Conservation (phyloP, 108 stramenopile genomes). For the Cyclotella atomus region DNA sequence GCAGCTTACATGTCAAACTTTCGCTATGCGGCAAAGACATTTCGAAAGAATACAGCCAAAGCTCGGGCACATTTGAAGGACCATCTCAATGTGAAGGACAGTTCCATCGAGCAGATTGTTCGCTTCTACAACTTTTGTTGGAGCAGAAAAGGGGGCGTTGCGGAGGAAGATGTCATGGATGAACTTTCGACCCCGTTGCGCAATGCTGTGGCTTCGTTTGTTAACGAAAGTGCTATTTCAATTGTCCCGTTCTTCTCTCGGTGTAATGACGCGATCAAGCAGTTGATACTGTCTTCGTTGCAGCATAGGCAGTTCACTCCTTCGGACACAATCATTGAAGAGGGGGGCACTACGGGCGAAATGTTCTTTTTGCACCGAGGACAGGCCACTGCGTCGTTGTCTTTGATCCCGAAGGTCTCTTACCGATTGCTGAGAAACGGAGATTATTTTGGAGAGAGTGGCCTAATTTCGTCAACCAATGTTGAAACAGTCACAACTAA, state of each 20-base stretch:
- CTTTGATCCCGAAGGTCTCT: slow-evolving; percentile 8
- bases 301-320: slow-evolving; percentile 53
- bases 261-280: slow-evolving; percentile 40
- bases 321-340: slow-evolving; percentile 40
- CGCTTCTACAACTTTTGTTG: slow-evolving; percentile 61
- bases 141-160: slow-evolving; percentile 55
- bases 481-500: slow-evolving; percentile 47
- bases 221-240: slow-evolving; percentile 36
- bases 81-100: slow-evolving; percentile 9
- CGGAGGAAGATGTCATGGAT: slow-evolving; percentile 47
- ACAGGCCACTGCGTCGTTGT: slow-evolving; percentile 26
- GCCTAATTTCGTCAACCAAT: slow-evolving; percentile 33
- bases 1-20: slow-evolving; percentile 61
- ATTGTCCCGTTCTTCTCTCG: slow-evolving; percentile 49
- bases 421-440: slow-evolving; percentile 37
- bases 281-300: slow-evolving; percentile 38
- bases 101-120: slow-evolving; percentile 29
- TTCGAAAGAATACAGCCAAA: slow-evolving; percentile 23
- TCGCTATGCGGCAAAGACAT: slow-evolving; percentile 30
- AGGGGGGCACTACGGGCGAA: slow-evolving; percentile 47
- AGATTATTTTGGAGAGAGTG: slow-evolving; percentile 63
- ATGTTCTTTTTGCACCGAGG: slow-evolving; percentile 60
- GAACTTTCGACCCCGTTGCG: slow-evolving; percentile 54
- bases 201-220: slow-evolving; percentile 29
- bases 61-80: slow-evolving; percentile 33